These are phyloP conservation scores for Triangularia verruculosa DNA, from an alignment of 2,329 filamentous ascomycete species.

Conservation along the genomic window DNA sequence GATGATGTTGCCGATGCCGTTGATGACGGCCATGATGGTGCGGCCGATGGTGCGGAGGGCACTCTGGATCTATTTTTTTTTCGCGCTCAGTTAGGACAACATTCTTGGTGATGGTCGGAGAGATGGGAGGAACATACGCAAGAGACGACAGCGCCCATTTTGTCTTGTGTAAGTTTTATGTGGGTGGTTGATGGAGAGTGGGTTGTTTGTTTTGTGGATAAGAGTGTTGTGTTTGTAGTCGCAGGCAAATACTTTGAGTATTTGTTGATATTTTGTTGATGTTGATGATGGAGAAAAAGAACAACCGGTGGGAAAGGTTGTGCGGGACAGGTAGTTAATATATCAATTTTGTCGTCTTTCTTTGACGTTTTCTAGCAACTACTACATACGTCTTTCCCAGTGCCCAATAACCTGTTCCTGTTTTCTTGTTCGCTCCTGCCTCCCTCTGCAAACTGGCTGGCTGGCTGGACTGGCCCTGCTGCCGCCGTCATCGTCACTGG, in stretches of 20 bases:
- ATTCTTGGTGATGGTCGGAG: background rate
- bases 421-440: background rate
- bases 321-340: background rate
- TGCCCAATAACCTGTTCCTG: background rate
- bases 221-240: constrained; percentile 6
- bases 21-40: constrained; percentile 66
- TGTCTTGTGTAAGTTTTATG: constrained; percentile 33
- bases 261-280: background rate
- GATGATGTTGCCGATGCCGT: constrained; percentile 62
- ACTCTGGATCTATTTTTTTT: constrained; percentile 48
- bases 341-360: constrained; percentile 6
- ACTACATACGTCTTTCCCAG: background rate
- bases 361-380: constrained; percentile 10
- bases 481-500: background rate
- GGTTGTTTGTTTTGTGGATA: constrained; percentile 3
- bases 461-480: background rate
- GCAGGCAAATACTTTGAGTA: constrained; percentile 1
- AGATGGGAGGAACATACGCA: constrained; percentile 59
- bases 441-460: background rate
- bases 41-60: constrained; percentile 63
- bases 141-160: constrained; percentile 80
- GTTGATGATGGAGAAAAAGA: background rate
- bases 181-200: background rate
- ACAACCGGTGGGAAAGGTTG: background rate
- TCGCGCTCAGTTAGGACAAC: constrained; percentile 21